Conservation (phyloP, 2,329 filamentous ascomycete species). For the Madurella mycetomatis region DNA sequence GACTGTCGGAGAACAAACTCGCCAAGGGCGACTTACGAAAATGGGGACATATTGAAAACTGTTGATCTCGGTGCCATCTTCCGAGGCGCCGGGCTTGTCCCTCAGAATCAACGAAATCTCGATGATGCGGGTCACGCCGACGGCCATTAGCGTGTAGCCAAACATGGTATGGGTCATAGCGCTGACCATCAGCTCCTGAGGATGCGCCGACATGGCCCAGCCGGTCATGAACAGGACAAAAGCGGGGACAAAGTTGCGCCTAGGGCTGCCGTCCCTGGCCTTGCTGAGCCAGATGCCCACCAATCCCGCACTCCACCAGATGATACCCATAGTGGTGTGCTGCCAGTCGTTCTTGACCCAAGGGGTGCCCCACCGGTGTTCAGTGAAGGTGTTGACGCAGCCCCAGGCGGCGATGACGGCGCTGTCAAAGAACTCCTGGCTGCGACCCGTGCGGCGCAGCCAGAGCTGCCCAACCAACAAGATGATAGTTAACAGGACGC, state of each 20-base stretch:
- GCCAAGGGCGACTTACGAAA: constrained; percentile 46
- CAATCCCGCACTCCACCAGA: constrained; percentile 95
- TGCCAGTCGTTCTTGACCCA: constrained; percentile 96
- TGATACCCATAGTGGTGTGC: constrained; percentile 98
- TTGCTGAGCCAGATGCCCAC: constrained; percentile 88
- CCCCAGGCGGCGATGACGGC: constrained; percentile 90
- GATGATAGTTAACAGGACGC: constrained; percentile 78
- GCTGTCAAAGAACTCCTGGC: constrained; percentile 96
- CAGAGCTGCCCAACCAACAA: constrained; percentile 85
- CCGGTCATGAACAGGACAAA: constrained; percentile 90
- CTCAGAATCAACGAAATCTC: constrained; percentile 85
- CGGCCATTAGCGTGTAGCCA: constrained; percentile 92
- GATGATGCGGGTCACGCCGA: constrained; percentile 76
- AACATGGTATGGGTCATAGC: constrained; percentile 86
- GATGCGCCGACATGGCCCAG: constrained; percentile 91
- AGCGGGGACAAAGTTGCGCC: constrained; percentile 87
- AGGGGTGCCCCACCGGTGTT: constrained; percentile 83
- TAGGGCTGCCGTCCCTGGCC: constrained; percentile 76
- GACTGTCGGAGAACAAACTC: not conserved
- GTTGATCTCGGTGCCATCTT: constrained; percentile 65
- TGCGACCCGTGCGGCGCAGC: constrained; percentile 75
- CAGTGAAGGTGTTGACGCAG: constrained; percentile 96
- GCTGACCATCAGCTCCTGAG: constrained; percentile 77
- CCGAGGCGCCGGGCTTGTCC: constrained; percentile 61
- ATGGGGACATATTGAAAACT: constrained; percentile 53